Evolutionary conservation across 345 rosid genomes (phyloP), one percentile per base, ranked within the genome.

Genomic region (Gossypium rotundifolium): DNA sequence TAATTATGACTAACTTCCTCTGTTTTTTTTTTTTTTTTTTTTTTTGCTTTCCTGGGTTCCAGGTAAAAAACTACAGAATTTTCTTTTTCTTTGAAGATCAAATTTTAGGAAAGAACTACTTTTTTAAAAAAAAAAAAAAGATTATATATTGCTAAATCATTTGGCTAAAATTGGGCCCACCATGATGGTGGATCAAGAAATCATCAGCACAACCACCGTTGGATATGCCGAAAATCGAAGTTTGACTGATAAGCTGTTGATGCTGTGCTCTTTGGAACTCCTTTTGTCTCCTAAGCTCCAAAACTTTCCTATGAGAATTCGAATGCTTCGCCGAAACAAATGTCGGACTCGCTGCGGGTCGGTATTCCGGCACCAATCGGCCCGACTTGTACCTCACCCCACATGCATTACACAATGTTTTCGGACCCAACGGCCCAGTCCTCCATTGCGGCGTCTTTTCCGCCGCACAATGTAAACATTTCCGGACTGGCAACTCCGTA

Each of bases 361-460:
- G 86, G 76, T 90, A 90, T 73, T 90, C 96, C 18, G 91, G 79
- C 29, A 90, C 93, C 17, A 90, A 76, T 75, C 96, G 82, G 67
- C 96, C 96, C 25, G 96, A 90, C 81, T 90, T 90, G 78, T 70
- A 88, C 74, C 93, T 74, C n/a, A 90, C 96, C 9, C 96, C 96
- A 55, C 96, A 90, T 2, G 96, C 96, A 42, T 90, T 90, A 33
- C 96, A 90, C 54, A 90, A 54, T 0, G 92, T 90, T 77, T 90
- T 90, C 2, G 91, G 92, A 7, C 95, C 95, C 89, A 87, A 77
- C 0, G 96, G 96, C 9, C 96, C 96, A 0, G 96, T 87, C 73
- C 96, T 79, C 96, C 96, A 90, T 42, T 90, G 96, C 11, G 93
- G 96, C 0, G 96, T 90, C 78, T 87, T 85, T 78, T 90, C 96